Conservation (phyloP, 1,284 basidiomycete species). For the Peniophora sp. region DNA sequence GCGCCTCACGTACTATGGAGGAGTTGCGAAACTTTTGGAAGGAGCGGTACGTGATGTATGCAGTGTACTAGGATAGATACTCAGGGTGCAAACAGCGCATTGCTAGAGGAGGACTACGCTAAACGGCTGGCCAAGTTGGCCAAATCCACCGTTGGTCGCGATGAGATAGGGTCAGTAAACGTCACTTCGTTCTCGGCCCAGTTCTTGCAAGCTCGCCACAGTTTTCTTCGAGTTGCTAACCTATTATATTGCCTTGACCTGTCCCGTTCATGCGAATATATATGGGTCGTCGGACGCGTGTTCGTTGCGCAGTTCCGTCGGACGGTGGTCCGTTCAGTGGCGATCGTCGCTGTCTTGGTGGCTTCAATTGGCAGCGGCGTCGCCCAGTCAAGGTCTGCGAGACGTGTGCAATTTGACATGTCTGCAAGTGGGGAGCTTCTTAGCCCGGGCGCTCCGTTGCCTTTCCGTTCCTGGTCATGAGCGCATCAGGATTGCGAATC, state of each 20-base stretch:
- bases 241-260: neutral
- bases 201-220: neutral
- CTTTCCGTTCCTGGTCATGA: no score
- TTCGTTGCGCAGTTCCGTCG: no score
- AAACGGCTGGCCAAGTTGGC: conserved; percentile 81
- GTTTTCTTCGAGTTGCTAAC: no score
- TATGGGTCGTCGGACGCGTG: neutral
- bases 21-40: conserved; percentile 86
- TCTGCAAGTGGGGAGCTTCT: no score
- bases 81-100: conserved; percentile 38
- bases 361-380: no score
- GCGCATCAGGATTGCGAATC: no score
- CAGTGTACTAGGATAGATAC: neutral
- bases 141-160: conserved; percentile 70
- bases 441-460: no score
- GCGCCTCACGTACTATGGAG: conserved; percentile 81
- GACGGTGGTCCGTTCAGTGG: no score
- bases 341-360: no score
- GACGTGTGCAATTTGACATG: no score
- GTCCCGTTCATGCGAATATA: neutral
- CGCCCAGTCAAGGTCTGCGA: no score
- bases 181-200: conserved; percentile 2
- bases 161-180: conserved; percentile 80
- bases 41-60: conserved; percentile 56
- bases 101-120: conserved; percentile 94